Evolutionary conservation across 768 basidiomycete species (phyloP), one percentile per base, ranked within the genome.

Genomic region (Hypholoma fasciculare): DNA sequence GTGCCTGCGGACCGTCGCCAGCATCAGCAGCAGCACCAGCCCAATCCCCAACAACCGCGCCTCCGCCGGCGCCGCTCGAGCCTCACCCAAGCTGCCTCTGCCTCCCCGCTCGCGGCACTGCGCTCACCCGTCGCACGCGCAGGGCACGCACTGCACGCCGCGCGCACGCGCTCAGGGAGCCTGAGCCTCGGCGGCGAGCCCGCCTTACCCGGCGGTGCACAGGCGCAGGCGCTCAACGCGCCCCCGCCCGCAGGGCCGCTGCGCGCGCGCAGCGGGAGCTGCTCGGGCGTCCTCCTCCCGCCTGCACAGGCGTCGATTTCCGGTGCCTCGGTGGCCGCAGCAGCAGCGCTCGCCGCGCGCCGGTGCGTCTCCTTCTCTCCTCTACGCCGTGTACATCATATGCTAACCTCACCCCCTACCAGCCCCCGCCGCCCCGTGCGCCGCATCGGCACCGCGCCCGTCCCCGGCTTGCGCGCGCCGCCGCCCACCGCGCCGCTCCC

Each of bases 31-130:
- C 58, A 4, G n/a, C n/a, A n/a, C n/a, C n/a, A n/a, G n/a, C n/a
- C n/a, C n/a, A n/a, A n/a, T n/a, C 49, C 51, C 20, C 56, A 40
- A 52, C 63, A 60, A 17, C 49, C 39, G 7, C 54, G 30, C 26
- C 14, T 85, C 26, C 83, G 88, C 48, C 81, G 78, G 52, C 82
- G 88, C 42, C 83, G 86, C 42, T 87, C 86, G 16, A 88, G 86
- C 38, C 69, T 89, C 30, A 88, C 82, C 4, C 60, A 84, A 19
- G 77, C 71, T 3, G 73, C 76, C 12, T 83, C 71, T 3, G 73
- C 76, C 12, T 83, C 78, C 7, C 84, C 86, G 1, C 81, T 88
- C 71, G 76, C 76, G 42, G 67, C 76, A 37, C 85, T 89, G 63
- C 86, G 85, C 57, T 83, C 84, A 0, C 83, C 86, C 1, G 64